phyloP scores from a whole-genome alignment of 1,284 basidiomycete species.

The Heterobasidion annosum region DNA sequence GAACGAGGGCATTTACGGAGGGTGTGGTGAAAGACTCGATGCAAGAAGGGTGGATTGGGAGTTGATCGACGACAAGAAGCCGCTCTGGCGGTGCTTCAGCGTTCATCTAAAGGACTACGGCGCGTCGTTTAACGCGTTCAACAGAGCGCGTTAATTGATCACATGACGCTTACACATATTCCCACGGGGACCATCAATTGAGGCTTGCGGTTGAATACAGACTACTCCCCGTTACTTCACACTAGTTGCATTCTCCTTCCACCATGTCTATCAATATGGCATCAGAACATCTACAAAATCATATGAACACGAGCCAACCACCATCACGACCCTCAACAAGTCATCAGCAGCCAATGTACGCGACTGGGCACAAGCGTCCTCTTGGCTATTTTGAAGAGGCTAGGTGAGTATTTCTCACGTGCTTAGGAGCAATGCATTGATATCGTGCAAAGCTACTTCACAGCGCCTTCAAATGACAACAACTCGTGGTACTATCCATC shows the following conservation, averaged over 20 bases:
- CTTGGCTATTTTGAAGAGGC: slow-evolving; percentile 16
- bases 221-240: no score
- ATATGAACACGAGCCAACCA: slow-evolving; percentile 10
- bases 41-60: no score
- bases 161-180: no score
- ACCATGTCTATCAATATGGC: slow-evolving; percentile 14
- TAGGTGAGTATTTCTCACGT: neutral
- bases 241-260: neutral
- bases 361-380: slow-evolving; percentile 16
- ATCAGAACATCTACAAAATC: slow-evolving; percentile 14
- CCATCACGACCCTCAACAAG: slow-evolving; percentile 22
- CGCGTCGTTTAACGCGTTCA: no score
- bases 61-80: no score
- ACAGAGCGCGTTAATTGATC: no score
- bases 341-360: slow-evolving; percentile 15
- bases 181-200: no score
- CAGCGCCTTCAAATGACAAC: slow-evolving; percentile 51
- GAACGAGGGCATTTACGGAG: no score
- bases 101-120: no score
- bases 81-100: no score
- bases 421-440: neutral
- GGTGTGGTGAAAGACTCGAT: no score
- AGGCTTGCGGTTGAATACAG: no score
- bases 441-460: neutral
- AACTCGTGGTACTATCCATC: slow-evolving; percentile 75